These are phyloP conservation scores for Tuber umbilicatum DNA, from an alignment of 495 filamentous ascomycete genomes.

Conservation along the genomic window DNA sequence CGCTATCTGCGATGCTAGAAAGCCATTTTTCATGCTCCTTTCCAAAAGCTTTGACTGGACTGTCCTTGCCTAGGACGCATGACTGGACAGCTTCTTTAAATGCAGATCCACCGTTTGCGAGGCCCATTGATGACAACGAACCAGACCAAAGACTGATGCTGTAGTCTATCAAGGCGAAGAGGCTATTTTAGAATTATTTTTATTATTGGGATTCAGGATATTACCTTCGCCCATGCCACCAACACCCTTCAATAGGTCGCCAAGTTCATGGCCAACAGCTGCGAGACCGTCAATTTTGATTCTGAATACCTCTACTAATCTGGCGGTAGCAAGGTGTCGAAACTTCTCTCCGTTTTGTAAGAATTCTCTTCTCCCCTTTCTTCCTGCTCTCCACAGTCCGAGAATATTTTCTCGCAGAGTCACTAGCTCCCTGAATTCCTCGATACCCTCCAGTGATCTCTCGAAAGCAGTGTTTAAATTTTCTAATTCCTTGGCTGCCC, in stretches of 20 bases:
- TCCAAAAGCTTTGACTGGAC: conserved; percentile 55
- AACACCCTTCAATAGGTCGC: conserved; percentile 48
- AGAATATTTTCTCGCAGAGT: conserved; percentile 62
- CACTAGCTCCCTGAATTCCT: conserved; percentile 61
- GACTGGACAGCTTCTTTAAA: conserved; percentile 53
- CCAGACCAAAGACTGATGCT: conserved; percentile 30
- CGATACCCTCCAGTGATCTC: conserved; percentile 50
- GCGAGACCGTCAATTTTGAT: conserved; percentile 54
- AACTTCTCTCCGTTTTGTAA: conserved; percentile 47
- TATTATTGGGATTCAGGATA: conserved; percentile 40
- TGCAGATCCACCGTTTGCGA: conserved; percentile 50
- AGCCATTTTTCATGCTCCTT: conserved; percentile 63
- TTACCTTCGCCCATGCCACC: conserved; percentile 62
- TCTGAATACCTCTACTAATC: conserved; percentile 55
- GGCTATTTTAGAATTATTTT: conserved; percentile 46
- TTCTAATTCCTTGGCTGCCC: conserved; percentile 66
- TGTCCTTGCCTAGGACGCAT: conserved; percentile 58
- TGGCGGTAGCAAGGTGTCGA: conserved; percentile 60
- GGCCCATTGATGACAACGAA: conserved; percentile 46
- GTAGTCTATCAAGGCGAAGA: conserved; percentile 43
- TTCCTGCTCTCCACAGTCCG: conserved; percentile 60
- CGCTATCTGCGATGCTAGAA: conserved; percentile 54
- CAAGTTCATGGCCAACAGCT: conserved; percentile 53
- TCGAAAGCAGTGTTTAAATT: conserved; percentile 56
- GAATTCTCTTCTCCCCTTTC: conserved; percentile 47